Conservation (phyloP, 1,284 basidiomycete genomes). For the Coriolopsis trogii region DNA sequence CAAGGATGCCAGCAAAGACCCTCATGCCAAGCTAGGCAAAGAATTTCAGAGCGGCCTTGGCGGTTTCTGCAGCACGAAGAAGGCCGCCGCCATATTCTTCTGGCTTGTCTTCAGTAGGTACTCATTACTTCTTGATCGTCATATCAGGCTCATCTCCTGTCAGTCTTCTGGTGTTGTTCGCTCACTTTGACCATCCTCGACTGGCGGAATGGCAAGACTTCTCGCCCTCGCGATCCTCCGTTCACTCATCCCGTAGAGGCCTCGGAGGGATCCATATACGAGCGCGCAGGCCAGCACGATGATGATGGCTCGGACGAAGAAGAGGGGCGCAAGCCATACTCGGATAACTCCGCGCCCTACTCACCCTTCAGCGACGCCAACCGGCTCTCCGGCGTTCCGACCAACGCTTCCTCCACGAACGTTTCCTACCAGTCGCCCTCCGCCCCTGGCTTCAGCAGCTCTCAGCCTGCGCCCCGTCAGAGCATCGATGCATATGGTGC, state of each 20-base stretch:
- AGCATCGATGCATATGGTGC: conserved; percentile 88
- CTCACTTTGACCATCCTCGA: conserved; percentile 64
- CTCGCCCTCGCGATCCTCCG: conserved; percentile 66
- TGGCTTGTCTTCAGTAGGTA: conserved; percentile 76
- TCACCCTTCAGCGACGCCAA: conserved; percentile 59
- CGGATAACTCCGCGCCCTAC: conserved; percentile 28
- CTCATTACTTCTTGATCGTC: background rate
- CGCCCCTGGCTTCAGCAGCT: conserved; percentile 31
- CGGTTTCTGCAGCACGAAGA: conserved; percentile 89
- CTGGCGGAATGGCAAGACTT: conserved; percentile 72
- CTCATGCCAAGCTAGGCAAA: conserved; percentile 63
- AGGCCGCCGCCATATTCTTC: conserved; percentile 84
- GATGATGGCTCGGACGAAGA: conserved; percentile 41
- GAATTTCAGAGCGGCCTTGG: conserved; percentile 68
- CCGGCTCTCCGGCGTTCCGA: conserved; percentile 36
- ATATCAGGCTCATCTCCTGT: background rate
- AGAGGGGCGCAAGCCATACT: conserved; percentile 23
- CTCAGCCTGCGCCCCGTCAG: conserved; percentile 45
- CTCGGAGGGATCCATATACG: conserved; percentile 47
- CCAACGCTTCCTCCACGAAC: conserved; percentile 27
- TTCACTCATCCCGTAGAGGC: conserved; percentile 61
- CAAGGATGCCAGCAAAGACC: conserved; percentile 71
- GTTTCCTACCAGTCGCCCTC: conserved; percentile 32
- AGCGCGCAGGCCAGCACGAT: conserved; percentile 33
- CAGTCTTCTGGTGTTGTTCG: conserved; percentile 71